Evolutionary conservation across 176 grass and related monocot species (phyloP).

Genomic region (Elymus sibiricus): DNA sequence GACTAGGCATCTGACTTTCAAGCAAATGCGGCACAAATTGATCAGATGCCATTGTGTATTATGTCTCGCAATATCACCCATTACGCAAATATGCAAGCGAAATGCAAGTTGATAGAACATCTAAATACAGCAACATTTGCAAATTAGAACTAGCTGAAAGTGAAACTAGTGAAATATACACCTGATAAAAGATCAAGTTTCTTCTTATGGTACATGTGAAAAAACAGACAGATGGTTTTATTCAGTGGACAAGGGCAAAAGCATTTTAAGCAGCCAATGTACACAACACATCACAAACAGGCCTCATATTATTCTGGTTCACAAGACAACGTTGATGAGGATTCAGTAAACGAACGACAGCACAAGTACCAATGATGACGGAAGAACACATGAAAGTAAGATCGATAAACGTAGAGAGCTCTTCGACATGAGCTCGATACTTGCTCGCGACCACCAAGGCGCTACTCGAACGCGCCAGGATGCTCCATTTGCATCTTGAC

Average conservation of each 20-base stretch:
- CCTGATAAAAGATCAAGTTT: background rate
- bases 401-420: conserved; percentile 8
- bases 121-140: background rate
- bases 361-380: background rate
- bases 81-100: background rate
- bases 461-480: conserved; percentile 52
- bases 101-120: background rate
- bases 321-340: background rate
- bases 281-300: background rate
- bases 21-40: background rate
- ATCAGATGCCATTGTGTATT: background rate
- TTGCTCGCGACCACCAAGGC: background rate
- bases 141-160: background rate
- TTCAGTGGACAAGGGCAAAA: background rate
- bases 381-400: conserved; percentile 22
- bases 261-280: background rate
- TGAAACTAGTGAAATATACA: background rate
- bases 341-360: background rate
- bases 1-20: background rate
- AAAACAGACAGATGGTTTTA: background rate
- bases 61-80: background rate
- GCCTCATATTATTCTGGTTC: conserved; percentile 48
- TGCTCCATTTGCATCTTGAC: conserved; percentile 69
- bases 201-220: background rate
- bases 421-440: background rate